Conservation (phyloP, 2,329 filamentous ascomycete species). For the Epichloe uncinata region DNA sequence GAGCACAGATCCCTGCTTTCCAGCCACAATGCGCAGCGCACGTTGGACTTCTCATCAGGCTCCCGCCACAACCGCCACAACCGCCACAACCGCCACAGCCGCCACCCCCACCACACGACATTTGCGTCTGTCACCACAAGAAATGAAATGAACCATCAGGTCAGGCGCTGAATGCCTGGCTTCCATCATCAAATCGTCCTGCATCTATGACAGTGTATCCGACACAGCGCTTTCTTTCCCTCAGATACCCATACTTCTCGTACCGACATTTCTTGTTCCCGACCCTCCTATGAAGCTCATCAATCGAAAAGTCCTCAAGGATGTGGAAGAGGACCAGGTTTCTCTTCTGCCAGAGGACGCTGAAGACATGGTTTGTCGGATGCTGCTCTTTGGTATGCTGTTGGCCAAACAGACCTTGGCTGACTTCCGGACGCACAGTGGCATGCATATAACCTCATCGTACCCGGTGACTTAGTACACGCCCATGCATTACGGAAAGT, state of each 20-base stretch:
- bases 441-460: constrained; percentile 49
- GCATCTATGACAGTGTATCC: too few relatives aligned
- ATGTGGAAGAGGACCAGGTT: constrained; percentile 26
- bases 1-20: too few relatives aligned
- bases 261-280: neutral
- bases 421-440: constrained; percentile 24
- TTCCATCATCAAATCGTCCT: neutral
- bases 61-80: neutral
- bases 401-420: constrained; percentile 2
- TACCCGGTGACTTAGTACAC: constrained; percentile 36
- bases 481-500: constrained; percentile 45
- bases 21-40: neutral
- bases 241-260: neutral
- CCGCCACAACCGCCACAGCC: neutral
- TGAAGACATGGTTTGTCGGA: constrained; percentile 30
- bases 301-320: constrained; percentile 22
- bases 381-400: neutral
- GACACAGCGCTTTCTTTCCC: too few relatives aligned
- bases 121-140: neutral
- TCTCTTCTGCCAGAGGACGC: constrained; percentile 31
- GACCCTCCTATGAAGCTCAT: constrained; percentile 26
- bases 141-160: neutral
- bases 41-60: neutral
- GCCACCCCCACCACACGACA: constrained; percentile 5
- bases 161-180: neutral